Evolutionary conservation across 2,329 filamentous ascomycete genomes (phyloP).

Genomic region (Nothophoma quercina): DNA sequence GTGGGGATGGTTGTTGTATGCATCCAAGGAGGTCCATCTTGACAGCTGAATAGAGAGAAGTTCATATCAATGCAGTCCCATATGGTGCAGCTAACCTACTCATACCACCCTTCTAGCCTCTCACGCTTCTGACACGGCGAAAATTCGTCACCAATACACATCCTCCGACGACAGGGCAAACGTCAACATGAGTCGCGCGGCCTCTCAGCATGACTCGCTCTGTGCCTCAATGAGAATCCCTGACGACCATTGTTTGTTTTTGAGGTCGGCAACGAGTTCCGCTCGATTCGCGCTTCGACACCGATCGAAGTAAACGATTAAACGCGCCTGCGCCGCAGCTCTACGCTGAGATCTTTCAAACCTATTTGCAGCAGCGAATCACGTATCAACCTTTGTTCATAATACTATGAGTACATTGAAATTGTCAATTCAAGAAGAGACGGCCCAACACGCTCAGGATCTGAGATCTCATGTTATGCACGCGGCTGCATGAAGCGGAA

Average conservation of each 20-base stretch:
- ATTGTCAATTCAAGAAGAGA: not conserved
- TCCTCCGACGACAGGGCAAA: not conserved
- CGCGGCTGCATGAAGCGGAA: not conserved
- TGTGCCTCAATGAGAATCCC: not conserved
- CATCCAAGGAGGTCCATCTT: constrained; percentile 29
- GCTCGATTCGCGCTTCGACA: constrained; percentile 10
- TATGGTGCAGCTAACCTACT: not conserved
- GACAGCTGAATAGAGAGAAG: constrained; percentile 42
- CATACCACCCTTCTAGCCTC: not conserved
- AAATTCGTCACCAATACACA: too few species aligned
- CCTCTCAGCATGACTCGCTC: not conserved
- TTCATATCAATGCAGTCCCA: constrained; percentile 11
- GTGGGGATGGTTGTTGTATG: constrained; percentile 33
- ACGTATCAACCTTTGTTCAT: not conserved
- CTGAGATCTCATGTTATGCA: not conserved
- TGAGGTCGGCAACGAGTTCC: constrained; percentile 7
- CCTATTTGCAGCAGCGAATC: not conserved
- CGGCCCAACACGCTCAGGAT: not conserved
- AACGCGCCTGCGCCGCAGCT: not conserved
- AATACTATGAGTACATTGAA: not conserved
- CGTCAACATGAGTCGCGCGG: not conserved
- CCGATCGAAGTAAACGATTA: constrained; percentile 5
- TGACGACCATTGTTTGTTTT: not conserved
- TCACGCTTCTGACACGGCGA: not conserved
- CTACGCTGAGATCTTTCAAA: not conserved